Percentiles rank a stretch among this genome's conserved stretches.
These are phyloP conservation scores for Coprinellus micaceus DNA, from an alignment of 768 basidiomycete species.

Conservation along the genomic window DNA sequence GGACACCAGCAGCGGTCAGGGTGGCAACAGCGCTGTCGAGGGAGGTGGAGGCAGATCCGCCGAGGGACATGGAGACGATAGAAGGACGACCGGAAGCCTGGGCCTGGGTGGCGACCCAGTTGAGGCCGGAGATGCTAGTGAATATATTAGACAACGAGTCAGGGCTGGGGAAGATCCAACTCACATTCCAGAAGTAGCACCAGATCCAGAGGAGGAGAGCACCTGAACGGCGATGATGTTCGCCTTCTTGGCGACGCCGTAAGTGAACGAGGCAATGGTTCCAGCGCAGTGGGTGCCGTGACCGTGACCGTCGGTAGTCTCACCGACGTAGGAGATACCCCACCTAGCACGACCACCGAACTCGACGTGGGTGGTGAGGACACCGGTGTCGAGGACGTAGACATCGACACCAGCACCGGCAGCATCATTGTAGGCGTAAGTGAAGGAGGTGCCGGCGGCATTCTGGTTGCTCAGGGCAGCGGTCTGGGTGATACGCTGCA, in stretches of 20 bases:
- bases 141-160: background rate
- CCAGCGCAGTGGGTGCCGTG: conserved; percentile 36
- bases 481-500: conserved; percentile 24
- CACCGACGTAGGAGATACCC: conserved; percentile 32
- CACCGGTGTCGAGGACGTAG: conserved; percentile 31
- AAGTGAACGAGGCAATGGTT: conserved; percentile 21
- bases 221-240: conserved; percentile 41
- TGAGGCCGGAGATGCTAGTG: conserved; percentile 23
- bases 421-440: conserved; percentile 18
- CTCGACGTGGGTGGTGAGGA: conserved; percentile 23
- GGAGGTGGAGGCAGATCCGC: conserved; percentile 21
- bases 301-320: conserved; percentile 32
- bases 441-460: conserved; percentile 16
- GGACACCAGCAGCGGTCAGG: conserved; percentile 26
- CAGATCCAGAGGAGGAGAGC: conserved; percentile 27
- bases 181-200: conserved; percentile 17
- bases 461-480: conserved; percentile 13
- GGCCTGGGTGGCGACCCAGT: conserved; percentile 24
- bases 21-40: conserved; percentile 29
- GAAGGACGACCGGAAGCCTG: conserved; percentile 21
- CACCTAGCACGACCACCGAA: conserved; percentile 39
- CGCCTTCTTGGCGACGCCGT: conserved; percentile 26
- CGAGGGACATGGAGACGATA: conserved; percentile 32
- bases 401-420: conserved; percentile 33
- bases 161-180: conserved; percentile 3